phyloP scores from a whole-genome alignment of 1,139 yeast genomes.

The Yamadazyma spencermartinsiae region DNA sequence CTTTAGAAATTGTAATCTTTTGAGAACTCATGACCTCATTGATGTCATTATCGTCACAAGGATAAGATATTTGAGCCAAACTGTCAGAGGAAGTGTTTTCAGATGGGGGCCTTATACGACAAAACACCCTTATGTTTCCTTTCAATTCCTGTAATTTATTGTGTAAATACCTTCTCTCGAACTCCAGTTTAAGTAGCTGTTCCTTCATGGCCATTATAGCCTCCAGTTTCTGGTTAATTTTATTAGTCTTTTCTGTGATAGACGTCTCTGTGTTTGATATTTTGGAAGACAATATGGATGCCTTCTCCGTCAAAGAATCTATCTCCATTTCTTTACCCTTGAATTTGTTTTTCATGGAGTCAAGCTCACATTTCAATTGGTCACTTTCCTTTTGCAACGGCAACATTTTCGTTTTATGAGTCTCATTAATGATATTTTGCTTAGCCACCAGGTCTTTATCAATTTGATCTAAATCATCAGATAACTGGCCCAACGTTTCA shows the following conservation, averaged over 20 bases:
- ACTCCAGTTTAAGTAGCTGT: conserved; percentile 22
- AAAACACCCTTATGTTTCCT: conserved; percentile 90
- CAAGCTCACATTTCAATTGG: conserved; percentile 8
- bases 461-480: conserved; percentile 16
- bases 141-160: conserved; percentile 79
- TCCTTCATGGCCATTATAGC: conserved; percentile 12
- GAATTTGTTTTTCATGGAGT: conserved; percentile 14
- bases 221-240: conserved; percentile 10
- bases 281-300: conserved; percentile 10
- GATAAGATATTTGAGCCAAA: conserved; percentile 42
- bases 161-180: conserved; percentile 63
- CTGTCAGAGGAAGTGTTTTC: conserved; percentile 9
- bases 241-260: conserved; percentile 9
- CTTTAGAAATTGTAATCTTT: conserved; percentile 36
- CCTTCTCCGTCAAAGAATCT: conserved; percentile 15
- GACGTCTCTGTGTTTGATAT: conserved; percentile 7
- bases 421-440: conserved; percentile 4
- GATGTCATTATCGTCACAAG: conserved; percentile 47
- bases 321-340: conserved; percentile 24
- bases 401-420: conserved; percentile 3
- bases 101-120: conserved; percentile 70
- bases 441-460: conserved; percentile 8
- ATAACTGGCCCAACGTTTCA: conserved; percentile 19
- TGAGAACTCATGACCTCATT: conserved; percentile 39
- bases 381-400: conserved; percentile 9